Evolutionary conservation across 2,329 filamentous ascomycete species (phyloP), one percentile per base, ranked within the genome.

Genomic region (Clonostachys solani): DNA sequence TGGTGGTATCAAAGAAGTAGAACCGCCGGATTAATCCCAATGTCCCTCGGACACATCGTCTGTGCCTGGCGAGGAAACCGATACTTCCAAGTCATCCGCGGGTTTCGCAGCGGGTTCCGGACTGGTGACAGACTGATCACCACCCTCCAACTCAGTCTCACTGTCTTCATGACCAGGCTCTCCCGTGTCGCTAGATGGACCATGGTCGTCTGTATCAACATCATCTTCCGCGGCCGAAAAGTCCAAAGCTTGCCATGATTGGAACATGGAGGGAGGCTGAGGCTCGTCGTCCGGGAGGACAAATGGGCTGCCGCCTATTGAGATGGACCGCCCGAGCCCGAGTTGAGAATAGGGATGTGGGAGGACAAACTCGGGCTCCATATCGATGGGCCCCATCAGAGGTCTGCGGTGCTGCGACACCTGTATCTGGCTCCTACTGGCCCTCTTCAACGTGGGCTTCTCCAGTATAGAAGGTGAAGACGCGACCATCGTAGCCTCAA

Each of bases 361-460:
- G 10, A 33, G 42, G 15, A 23, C 29, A 15, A 19, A 15, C 16
- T 16, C 13, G 42, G 19, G 15, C 16, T 33, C n/a, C n/a, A 12
- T 13, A 43, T 13, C 17, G 42, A 33, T 12, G 23, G 52, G 18
- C 0, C 55, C 43, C 3, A 50, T 52, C 2, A 55, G 46, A 4
- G 43, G 38, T 18, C 36, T 41, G 16, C 49, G 50, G 23, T 53
- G 54, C 15, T 58, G 54, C 8, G 58, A 55, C 6, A 67, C 52
- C 47, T 71, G 60, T 15, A 65, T 55, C 29, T 38, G 36, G 70
- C 53, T 75, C 72, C 3, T 70, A 54, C 5, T 62, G 62, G 49
- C 75, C 71, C 37, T 74, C 71, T 36, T 70, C 65, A 15, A 69
- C 69, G 0, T 70, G 71, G 13, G 46, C 35, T 44, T 48, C 23